Conservation (phyloP, 345 rosid species). For the Brassica carinata region DNA sequence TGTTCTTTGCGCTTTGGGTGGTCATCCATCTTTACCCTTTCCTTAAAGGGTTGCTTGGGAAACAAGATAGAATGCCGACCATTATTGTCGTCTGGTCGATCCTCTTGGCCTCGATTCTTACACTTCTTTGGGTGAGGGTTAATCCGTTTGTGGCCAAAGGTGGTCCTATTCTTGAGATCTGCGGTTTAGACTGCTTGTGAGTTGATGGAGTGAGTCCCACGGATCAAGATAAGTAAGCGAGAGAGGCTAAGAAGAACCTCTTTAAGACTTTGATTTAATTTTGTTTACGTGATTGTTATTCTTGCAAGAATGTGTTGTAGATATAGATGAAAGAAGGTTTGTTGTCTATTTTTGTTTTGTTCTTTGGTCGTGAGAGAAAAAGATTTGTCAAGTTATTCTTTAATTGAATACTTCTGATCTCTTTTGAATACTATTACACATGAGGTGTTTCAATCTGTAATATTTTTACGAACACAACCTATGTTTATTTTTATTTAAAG, state of each 20-base stretch:
- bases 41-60: slow-evolving; percentile 97
- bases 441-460: slow-evolving; percentile 26
- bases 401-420: slow-evolving; percentile 34
- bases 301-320: slow-evolving; percentile 46
- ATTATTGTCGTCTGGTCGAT: slow-evolving; percentile 95
- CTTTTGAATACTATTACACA: slow-evolving; percentile 27
- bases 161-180: slow-evolving; percentile 86
- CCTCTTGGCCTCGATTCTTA: slow-evolving; percentile 86
- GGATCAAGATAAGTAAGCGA: slow-evolving; percentile 27
- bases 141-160: slow-evolving; percentile 86
- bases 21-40: slow-evolving; percentile 91
- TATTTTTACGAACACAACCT: slow-evolving; percentile 11
- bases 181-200: slow-evolving; percentile 87
- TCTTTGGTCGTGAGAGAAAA: slow-evolving; percentile 37
- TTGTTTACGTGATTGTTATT: slow-evolving; percentile 20
- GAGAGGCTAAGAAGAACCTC: slow-evolving; percentile 9
- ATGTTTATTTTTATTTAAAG: slow-evolving; percentile 4
- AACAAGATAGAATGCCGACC: slow-evolving; percentile 95
- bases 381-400: slow-evolving; percentile 29
- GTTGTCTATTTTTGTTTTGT: slow-evolving; percentile 41
- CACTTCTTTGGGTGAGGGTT: slow-evolving; percentile 91
- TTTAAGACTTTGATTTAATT: slow-evolving; percentile 30
- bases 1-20: slow-evolving; percentile 93
- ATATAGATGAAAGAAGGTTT: slow-evolving; percentile 39
- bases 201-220: slow-evolving; percentile 23